Evolutionary conservation across 108 stramenopile genomes (phyloP).

Genomic region (Conticribra weissflogii): DNA sequence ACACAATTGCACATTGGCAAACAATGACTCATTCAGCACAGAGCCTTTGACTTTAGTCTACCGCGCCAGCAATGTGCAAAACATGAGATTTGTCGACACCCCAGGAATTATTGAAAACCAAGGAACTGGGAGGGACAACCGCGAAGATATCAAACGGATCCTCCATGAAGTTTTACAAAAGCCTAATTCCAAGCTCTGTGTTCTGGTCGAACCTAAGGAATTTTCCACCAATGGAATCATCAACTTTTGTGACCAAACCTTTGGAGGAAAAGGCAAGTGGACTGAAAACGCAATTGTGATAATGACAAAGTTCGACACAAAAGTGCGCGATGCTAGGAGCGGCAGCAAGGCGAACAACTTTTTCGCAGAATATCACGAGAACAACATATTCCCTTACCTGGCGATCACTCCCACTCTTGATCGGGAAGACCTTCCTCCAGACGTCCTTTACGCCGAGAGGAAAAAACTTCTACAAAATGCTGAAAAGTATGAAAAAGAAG

Average conservation of each 20-base stretch:
- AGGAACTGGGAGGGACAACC: constrained; percentile 70
- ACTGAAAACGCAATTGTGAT: constrained; percentile 62
- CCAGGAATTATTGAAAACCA: constrained; percentile 73
- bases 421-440: constrained; percentile 59
- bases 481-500: constrained; percentile 46
- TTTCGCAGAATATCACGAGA: constrained; percentile 65
- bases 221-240: constrained; percentile 74
- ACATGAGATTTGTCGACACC: constrained; percentile 67
- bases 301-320: constrained; percentile 84
- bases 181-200: constrained; percentile 74
- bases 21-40: constrained; percentile 65
- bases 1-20: constrained; percentile 60
- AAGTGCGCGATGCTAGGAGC: constrained; percentile 64
- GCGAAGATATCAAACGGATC: constrained; percentile 76
- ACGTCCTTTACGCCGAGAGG: constrained; percentile 52
- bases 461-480: constrained; percentile 51
- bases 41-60: constrained; percentile 63
- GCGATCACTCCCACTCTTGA: constrained; percentile 73
- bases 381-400: constrained; percentile 59
- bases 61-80: constrained; percentile 69
- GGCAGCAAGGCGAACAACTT: constrained; percentile 76
- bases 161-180: constrained; percentile 63
- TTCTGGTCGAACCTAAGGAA: constrained; percentile 76
- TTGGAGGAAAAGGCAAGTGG: constrained; percentile 63
- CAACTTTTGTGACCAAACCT: constrained; percentile 69